These are phyloP conservation scores for Aureobasidium sp. DNA, from an alignment of 2,329 filamentous ascomycete genomes.

Conservation along the genomic window DNA sequence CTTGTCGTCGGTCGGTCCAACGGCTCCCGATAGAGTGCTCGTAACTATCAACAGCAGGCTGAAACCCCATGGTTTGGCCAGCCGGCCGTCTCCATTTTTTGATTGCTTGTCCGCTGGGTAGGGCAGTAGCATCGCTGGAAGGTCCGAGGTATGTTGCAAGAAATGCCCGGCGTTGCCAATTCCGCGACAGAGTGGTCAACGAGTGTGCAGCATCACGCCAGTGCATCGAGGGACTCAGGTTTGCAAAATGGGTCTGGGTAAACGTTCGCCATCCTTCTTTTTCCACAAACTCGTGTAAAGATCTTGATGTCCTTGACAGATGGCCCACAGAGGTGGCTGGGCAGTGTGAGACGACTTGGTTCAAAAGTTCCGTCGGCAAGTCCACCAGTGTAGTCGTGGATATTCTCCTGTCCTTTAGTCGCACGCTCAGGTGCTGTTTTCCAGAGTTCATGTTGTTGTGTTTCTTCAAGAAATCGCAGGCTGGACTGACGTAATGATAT, in stretches of 20 bases:
- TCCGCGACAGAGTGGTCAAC: conserved; percentile 50
- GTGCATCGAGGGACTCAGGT: conserved; percentile 33
- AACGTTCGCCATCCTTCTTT: conserved; percentile 46
- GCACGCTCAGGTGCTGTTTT: not conserved
- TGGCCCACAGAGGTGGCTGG: conserved; percentile 39
- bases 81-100: conserved; percentile 36
- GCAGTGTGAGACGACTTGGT: conserved; percentile 34
- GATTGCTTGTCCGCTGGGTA: conserved; percentile 27
- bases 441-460: not conserved
- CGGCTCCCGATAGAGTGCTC: conserved; percentile 41
- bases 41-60: conserved; percentile 52
- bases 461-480: not conserved
- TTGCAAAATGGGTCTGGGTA: conserved; percentile 42
- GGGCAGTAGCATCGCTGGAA: conserved; percentile 26
- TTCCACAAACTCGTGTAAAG: conserved; percentile 39
- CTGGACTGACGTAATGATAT: conserved; percentile 8
- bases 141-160: conserved; percentile 48
- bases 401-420: not conserved
- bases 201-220: conserved; percentile 48
- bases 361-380: conserved; percentile 34
- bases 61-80: conserved; percentile 53
- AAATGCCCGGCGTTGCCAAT: conserved; percentile 51
- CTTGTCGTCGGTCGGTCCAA: conserved; percentile 47
- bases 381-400: conserved; percentile 24
- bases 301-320: conserved; percentile 41